Base-by-base conservation (phyloP, 768 basidiomycete genomes). In the Roridomyces roridus region DNA sequence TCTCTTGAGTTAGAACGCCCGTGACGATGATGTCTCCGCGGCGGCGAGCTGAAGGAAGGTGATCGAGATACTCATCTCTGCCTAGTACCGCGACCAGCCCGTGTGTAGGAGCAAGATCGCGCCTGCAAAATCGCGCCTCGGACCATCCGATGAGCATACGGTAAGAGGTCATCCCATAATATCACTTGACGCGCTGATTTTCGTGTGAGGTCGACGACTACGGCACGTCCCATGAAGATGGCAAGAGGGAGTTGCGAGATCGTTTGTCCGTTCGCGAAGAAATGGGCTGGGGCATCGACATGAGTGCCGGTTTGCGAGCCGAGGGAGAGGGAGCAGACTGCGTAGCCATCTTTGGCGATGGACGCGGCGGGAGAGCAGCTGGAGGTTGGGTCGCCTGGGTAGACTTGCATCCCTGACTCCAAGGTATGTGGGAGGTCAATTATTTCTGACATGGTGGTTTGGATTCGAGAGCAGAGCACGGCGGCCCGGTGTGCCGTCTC, bases 251-350 rank as follows among this genome's bases (percentile, higher is more conserved):
- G 75, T 46, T 85, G 75, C 60, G 86, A 83, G 43, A 91, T 75
- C 9, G 82, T 82, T 41, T 72, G 71, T 5, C 86, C 88, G 25
- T 80, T 74, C 5, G 72, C 71, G 70, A 87, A 71, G 73, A 90
- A 91, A 65, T 92, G 91, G 46, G 80, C 84, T 0, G 91, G 91
- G 1, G 89, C 87, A 63, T 92, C 91, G 69, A 92, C 77, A 72
- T 92, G 91, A 3, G 91, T 92, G 41, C 90, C 91, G 1, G 86
- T 86, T 65, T 92, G 91, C 1, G 89, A 84, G 5, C 86, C 81
- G 20, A 91, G 64, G 23, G 80, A 73, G 45, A 92, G 70, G 0
- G 74, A 65, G 57, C 80, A 79, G 11, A 88, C 80, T 45, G 73
- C 78, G 65, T 77, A 82, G 31, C 82, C 81, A 50, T 85, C 77